Base-by-base conservation (phyloP, 2,329 filamentous ascomycete species). In the Cladophialophora yegresii region DNA sequence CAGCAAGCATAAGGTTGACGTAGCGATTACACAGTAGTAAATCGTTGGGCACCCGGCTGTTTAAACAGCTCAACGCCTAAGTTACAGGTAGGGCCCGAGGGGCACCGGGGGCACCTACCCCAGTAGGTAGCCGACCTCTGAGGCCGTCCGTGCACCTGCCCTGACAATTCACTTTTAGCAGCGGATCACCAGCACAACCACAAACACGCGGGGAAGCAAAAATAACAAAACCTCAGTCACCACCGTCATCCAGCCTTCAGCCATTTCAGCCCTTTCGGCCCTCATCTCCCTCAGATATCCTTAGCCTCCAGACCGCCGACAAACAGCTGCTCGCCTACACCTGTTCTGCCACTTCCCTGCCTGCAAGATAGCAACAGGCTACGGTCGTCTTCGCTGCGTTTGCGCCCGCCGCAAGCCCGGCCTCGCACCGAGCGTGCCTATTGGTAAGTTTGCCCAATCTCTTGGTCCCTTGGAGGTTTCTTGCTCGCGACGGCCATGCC, bases 401-500 rank as follows among this genome's bases (percentile, higher is more conserved):
- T 28, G 26, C 26, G 26, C 26, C 26, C 26, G 26, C 26, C 2
- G 45, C 45, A 50, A 9, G 20, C 20, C 20, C 45, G 12, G 20
- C 20, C 45, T 49, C 45, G 45, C 20, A 49, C 45, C 45, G 45
- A 49, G 45, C 16, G 45, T 49, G 45, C 36, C 40, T 58, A 58
- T 58, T 40, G 55, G 55, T 58, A 40, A 49, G 40, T 58, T 58
- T 23, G 13, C 40, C 26, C 47, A 7, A 43, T 26, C 47, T 26
- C 23, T 50, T 50, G 2, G 12, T 26, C 9, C 3, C 2, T 28
- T 47, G 55, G 22, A 58, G n/a, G 40, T 20, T 30, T 58, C 36
- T 45, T 40, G 55, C 36, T 32, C 40, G 26, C 33, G 22, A 12
- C n/a, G n/a, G 26, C n/a, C n/a, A n/a, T n/a, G n/a, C n/a, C 26